Evolutionary conservation across 2,329 filamentous ascomycete genomes (phyloP).

Genomic region (Fusarium zealandicum): DNA sequence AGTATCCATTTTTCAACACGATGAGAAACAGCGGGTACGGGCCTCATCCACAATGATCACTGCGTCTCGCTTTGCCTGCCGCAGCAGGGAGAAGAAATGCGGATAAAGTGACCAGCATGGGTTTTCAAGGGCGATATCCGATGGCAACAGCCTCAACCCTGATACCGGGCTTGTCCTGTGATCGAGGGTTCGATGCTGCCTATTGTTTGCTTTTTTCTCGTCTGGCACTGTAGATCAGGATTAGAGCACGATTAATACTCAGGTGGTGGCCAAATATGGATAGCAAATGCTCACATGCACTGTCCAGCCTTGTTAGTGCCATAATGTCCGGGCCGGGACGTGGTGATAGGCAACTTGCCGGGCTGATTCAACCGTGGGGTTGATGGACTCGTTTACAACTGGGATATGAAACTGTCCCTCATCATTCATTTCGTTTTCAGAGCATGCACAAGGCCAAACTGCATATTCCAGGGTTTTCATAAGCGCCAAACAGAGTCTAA

Average conservation of each 20-base stretch:
- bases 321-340: neutral
- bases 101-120: neutral
- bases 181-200: neutral
- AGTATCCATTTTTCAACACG: no score
- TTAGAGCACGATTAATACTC: neutral
- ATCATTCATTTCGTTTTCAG: neutral
- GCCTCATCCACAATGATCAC: no score
- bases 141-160: neutral
- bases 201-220: conserved; percentile 2
- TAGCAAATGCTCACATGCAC: neutral
- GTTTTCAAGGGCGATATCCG: neutral
- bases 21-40: no score
- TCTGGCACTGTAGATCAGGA: neutral
- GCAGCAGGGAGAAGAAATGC: neutral
- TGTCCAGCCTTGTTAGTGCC: conserved; percentile 1
- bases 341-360: neutral
- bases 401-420: neutral
- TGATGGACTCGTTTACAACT: neutral
- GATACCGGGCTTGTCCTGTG: neutral
- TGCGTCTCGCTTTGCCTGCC: neutral
- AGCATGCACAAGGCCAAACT: neutral
- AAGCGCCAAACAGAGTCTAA: conserved; percentile 25
- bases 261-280: conserved; percentile 1
- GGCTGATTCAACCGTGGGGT: neutral
- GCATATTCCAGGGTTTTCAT: conserved; percentile 9